Percentiles rank a stretch among this genome's conserved stretches.
These are phyloP conservation scores for Cavenderia fasciculata DNA, from an alignment of 78 protist genomes.

Conservation along the genomic window DNA sequence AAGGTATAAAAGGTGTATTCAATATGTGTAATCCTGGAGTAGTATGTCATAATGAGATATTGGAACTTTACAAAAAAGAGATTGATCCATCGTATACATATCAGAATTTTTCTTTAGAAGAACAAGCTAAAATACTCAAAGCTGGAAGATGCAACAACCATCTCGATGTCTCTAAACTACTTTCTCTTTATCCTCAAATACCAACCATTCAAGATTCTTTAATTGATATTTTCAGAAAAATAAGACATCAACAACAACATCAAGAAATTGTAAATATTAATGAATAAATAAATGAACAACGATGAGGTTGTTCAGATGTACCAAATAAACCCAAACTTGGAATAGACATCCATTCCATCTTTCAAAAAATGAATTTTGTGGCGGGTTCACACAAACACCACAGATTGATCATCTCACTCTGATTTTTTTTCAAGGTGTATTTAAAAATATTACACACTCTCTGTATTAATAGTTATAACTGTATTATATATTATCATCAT, in stretches of 20 bases:
- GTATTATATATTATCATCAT: too few relatives aligned
- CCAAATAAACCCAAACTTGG: too few relatives aligned
- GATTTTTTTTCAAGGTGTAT: too few relatives aligned
- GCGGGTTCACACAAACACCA: too few relatives aligned
- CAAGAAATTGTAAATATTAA: too few relatives aligned
- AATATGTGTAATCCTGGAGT: conserved; percentile 92
- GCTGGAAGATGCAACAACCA: conserved; percentile 87
- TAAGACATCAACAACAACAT: not conserved
- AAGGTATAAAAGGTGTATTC: conserved; percentile 74
- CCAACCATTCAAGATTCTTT: conserved; percentile 59
- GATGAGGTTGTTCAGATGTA: too few relatives aligned
- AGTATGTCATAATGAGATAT: conserved; percentile 88
- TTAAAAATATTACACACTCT: too few relatives aligned
- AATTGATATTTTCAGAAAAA: conserved; percentile 13
- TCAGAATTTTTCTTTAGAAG: conserved; percentile 85
- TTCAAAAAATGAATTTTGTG: too few relatives aligned
- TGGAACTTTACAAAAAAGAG: conserved; percentile 80
- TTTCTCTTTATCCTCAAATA: conserved; percentile 64
- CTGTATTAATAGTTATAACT: too few relatives aligned
- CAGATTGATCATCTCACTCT: too few relatives aligned
- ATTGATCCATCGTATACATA: conserved; percentile 78
- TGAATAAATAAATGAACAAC: too few relatives aligned
- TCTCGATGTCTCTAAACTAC: conserved; percentile 75
- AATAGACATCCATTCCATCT: too few relatives aligned
- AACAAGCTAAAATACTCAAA: conserved; percentile 84